Percentiles rank a stretch among this genome's conserved stretches.
phyloP scores from a whole-genome alignment of 163 green algal species.

The Chlamydomonas reinhardtii region DNA sequence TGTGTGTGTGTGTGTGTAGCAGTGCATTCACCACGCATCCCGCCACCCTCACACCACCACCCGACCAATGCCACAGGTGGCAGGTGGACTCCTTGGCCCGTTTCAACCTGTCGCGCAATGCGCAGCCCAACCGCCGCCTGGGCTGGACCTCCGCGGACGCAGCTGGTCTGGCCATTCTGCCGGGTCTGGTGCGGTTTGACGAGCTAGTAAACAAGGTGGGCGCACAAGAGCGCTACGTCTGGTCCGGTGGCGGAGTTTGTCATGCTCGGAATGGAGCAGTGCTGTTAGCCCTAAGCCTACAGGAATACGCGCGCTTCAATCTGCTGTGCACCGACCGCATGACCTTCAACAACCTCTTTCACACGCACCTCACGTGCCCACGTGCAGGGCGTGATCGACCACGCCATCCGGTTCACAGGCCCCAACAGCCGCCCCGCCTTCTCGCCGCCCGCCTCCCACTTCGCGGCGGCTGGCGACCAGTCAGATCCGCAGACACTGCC shows the following conservation, averaged over 20 bases:
- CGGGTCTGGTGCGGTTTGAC: slow-evolving; percentile 39
- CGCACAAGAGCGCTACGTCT: too few species aligned
- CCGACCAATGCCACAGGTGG: too few species aligned
- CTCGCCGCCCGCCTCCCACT: slow-evolving; percentile 44
- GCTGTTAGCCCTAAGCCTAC: too few species aligned
- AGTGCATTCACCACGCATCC: too few species aligned
- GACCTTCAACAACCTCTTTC: too few species aligned
- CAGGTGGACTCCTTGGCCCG: slow-evolving; percentile 7
- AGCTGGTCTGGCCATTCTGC: slow-evolving; percentile 41
- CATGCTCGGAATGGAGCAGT: too few species aligned
- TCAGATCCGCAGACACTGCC: neutral
- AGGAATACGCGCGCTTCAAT: too few species aligned
- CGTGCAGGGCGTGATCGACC: slow-evolving; percentile 25
- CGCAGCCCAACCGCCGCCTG: slow-evolving; percentile 28
- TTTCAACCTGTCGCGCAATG: slow-evolving; percentile 35
- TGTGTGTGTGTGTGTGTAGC: too few species aligned
- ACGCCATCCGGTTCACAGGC: slow-evolving; percentile 50
- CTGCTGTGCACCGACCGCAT: too few species aligned
- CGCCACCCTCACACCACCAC: too few species aligned
- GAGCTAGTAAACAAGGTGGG: slow-evolving; percentile 22
- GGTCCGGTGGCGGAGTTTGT: too few species aligned
- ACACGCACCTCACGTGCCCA: too few species aligned
- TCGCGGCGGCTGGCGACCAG: slow-evolving; percentile 25
- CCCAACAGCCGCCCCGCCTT: slow-evolving; percentile 37
- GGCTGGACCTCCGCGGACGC: slow-evolving; percentile 55